Base-by-base conservation (phyloP, 2,329 filamentous ascomycete genomes). In the Colletotrichum godetiae region DNA sequence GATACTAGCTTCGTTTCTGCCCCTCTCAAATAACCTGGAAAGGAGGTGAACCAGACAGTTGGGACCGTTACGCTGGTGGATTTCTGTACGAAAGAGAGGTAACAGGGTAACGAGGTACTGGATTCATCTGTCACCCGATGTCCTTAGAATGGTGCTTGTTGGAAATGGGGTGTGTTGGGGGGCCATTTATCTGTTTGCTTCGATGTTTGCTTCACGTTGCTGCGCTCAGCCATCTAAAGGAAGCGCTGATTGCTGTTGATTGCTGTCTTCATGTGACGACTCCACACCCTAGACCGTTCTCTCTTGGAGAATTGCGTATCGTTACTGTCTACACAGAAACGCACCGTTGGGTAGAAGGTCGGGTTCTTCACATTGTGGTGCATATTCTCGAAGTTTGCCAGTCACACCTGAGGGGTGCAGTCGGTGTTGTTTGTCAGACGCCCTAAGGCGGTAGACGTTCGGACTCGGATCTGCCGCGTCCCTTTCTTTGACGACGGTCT, bases 151-250 rank as follows among this genome's bases (percentile, higher is more conserved):
- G 27, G 15, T 57, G 3, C 42, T 49, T 49, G 19, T 24, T 33
- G 46, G 22, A 15, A n/a, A 24, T 29, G 15, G n/a, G 27, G 53
- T 7, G 42, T 49, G 19, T 49, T n/a, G 33, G 63, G 31, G 10
- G 15, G 24, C 15, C 29, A 6, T 15, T 15, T 15, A 27, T 15
- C 6, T 42, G 61, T 31, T 56, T 63, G 66, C 49, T 60, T 55
- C 31, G 3, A 22, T 64, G 59, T 63, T 72, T 69, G 70, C 59
- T 59, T 68, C 52, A 52, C 33, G 53, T 59, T 59, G 37, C 37
- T 24, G 19, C 49, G 27, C 15, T 31, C 27, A 35, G 29, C 52
- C 42, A 58, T 56, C 22, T 31, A 63, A 24, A 15, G 42, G 19
- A 33, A 13, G n/a, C 24, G 33, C 15, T 56, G 22, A 55, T 65